phyloP scores from a whole-genome alignment of 495 filamentous ascomycete species.

The Aspergillus bridgeri region DNA sequence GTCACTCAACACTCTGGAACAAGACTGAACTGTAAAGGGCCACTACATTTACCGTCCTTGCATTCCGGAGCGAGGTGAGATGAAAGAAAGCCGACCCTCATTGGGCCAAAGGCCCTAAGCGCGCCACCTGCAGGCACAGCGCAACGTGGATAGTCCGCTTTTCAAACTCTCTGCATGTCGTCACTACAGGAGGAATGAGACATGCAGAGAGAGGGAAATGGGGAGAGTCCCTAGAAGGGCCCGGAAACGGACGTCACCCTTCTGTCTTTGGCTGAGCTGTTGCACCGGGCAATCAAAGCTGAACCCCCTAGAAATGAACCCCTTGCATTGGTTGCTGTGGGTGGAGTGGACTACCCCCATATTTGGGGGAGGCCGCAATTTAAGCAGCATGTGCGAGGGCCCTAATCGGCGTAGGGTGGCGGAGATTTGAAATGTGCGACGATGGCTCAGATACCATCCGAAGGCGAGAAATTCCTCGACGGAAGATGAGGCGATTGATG shows the following conservation, averaged over 20 bases:
- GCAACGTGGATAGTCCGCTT: conserved; percentile 26
- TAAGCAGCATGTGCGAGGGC: conserved; percentile 19
- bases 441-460: conserved; percentile 13
- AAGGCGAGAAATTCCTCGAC: conserved; percentile 9
- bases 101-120: conserved; percentile 19
- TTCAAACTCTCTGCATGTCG: conserved; percentile 18
- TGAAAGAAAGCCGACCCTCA: conserved; percentile 9
- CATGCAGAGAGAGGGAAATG: conserved; percentile 16
- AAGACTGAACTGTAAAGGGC: conserved; percentile 19
- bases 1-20: conserved; percentile 22
- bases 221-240: conserved; percentile 15
- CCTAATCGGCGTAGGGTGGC: conserved; percentile 9
- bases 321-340: conserved; percentile 29
- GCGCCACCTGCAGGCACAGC: conserved; percentile 18
- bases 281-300: conserved; percentile 26
- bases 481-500: conserved; percentile 8
- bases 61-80: conserved; percentile 28
- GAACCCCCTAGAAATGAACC: conserved; percentile 19
- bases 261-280: conserved; percentile 10
- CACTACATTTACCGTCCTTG: conserved; percentile 26
- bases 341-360: conserved; percentile 16
- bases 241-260: conserved; percentile 14
- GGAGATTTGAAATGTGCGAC: conserved; percentile 17
- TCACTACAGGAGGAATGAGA: conserved; percentile 25
- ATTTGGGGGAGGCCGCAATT: conserved; percentile 13